phyloP scores from a whole-genome alignment of 2,329 filamentous ascomycete species.

The Fonsecaea monophora region DNA sequence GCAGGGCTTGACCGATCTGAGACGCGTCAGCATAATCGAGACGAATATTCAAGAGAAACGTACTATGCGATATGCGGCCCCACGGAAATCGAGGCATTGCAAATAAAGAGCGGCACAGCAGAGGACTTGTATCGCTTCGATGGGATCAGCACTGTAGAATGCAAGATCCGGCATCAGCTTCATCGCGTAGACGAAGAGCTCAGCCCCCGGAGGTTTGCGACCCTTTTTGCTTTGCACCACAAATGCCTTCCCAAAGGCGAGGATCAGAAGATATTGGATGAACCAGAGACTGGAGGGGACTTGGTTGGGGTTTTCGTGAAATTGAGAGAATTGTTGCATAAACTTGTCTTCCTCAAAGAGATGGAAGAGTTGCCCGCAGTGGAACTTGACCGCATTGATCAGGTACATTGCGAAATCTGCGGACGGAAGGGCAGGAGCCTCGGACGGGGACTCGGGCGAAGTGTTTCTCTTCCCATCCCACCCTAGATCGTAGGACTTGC shows the following conservation, averaged over 20 bases:
- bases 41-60: conserved; percentile 22
- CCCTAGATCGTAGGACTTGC: conserved; percentile 58
- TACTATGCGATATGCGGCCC: conserved; percentile 56
- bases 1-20: conserved; percentile 60
- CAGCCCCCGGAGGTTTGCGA: conserved; percentile 54
- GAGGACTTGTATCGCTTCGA: conserved; percentile 58
- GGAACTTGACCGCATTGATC: conserved; percentile 64
- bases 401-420: conserved; percentile 59
- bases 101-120: conserved; percentile 62
- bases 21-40: neutral
- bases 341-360: conserved; percentile 62
- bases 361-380: conserved; percentile 62
- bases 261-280: conserved; percentile 60
- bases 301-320: conserved; percentile 48
- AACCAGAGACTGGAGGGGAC: conserved; percentile 54
- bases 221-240: conserved; percentile 49
- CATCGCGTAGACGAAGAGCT: conserved; percentile 56
- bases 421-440: conserved; percentile 54
- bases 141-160: conserved; percentile 51
- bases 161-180: conserved; percentile 53
- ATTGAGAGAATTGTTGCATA: conserved; percentile 52
- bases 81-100: conserved; percentile 59
- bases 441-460: conserved; percentile 41
- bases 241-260: conserved; percentile 64
- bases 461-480: conserved; percentile 54